phyloP scores from a whole-genome alignment of 2,329 filamentous ascomycete species.

The Cryoendolithus antarcticus region DNA sequence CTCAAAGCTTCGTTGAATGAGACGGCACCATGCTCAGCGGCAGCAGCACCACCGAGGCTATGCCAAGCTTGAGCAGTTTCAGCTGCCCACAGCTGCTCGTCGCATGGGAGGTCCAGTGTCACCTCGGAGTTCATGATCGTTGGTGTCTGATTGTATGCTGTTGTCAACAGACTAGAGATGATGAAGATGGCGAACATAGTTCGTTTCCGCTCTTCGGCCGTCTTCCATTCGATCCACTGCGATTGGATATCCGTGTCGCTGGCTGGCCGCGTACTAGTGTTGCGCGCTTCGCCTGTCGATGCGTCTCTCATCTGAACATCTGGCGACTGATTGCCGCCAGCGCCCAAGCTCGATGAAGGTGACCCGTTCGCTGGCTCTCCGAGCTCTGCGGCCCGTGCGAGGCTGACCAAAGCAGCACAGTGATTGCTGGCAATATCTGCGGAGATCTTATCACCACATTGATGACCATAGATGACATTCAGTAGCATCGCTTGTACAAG shows the following conservation, averaged over 20 bases:
- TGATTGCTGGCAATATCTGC: slow-evolving; percentile 89
- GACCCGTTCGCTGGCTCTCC: no score
- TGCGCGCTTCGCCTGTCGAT: no score
- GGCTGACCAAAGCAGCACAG: slow-evolving; percentile 77
- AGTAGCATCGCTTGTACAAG: slow-evolving; percentile 93
- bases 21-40: slow-evolving; percentile 56
- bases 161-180: slow-evolving; percentile 79
- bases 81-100: slow-evolving; percentile 81
- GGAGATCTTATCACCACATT: slow-evolving; percentile 80
- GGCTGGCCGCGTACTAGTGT: no score
- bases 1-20: slow-evolving; percentile 75
- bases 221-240: slow-evolving; percentile 88
- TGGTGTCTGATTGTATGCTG: slow-evolving; percentile 85
- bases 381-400: slow-evolving; percentile 79
- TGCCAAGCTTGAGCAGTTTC: slow-evolving; percentile 74
- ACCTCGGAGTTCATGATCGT: slow-evolving; percentile 92
- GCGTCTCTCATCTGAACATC: no score
- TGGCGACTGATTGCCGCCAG: no score
- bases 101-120: slow-evolving; percentile 74
- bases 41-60: slow-evolving; percentile 58
- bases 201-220: slow-evolving; percentile 77
- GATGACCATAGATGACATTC: slow-evolving; percentile 91
- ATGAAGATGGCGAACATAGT: slow-evolving; percentile 87
- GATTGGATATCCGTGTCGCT: slow-evolving; percentile 39
- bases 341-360: no score